phyloP scores from a whole-genome alignment of 768 basidiomycete genomes.

The Porpolomopsis calyptriformis region DNA sequence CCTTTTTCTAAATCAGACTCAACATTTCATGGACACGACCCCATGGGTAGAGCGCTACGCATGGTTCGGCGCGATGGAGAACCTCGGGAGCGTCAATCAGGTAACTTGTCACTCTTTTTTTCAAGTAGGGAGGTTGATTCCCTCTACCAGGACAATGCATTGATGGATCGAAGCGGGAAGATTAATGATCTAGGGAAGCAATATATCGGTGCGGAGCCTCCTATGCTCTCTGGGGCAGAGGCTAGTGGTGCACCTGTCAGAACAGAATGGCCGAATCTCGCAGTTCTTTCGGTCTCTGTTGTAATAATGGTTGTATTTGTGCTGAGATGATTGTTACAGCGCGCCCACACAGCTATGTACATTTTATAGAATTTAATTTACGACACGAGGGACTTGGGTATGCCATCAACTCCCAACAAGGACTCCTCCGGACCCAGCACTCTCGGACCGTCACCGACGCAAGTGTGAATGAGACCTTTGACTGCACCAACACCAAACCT shows the following conservation, averaged over 20 bases:
- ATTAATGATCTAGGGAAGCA: conserved; percentile 40
- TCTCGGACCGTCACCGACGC: conserved; percentile 85
- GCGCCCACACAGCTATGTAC: too few relatives aligned
- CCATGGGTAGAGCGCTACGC: conserved; percentile 48
- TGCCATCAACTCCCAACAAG: conserved; percentile 56
- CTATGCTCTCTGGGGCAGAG: too few relatives aligned
- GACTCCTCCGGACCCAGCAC: conserved; percentile 51
- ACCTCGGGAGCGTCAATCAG: conserved; percentile 38
- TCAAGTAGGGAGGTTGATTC: neutral
- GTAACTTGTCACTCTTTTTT: conserved; percentile 17
- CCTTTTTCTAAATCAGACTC: conserved; percentile 40
- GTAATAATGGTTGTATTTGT: too few relatives aligned
- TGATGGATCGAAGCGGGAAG: conserved; percentile 32
- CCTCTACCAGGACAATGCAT: conserved; percentile 27
- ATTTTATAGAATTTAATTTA: too few relatives aligned
- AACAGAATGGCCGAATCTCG: too few relatives aligned
- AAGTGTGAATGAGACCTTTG: conserved; percentile 83
- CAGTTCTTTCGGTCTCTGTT: too few relatives aligned
- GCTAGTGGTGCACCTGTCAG: too few relatives aligned
- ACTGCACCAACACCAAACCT: conserved; percentile 68
- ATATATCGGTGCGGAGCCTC: conserved; percentile 28
- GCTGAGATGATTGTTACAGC: too few relatives aligned
- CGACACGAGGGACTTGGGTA: conserved; percentile 42
- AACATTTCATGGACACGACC: conserved; percentile 42
- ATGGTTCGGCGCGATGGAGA: conserved; percentile 50